phyloP scores from a whole-genome alignment of 2,329 filamentous ascomycete genomes.

The Ophiostoma montium region DNA sequence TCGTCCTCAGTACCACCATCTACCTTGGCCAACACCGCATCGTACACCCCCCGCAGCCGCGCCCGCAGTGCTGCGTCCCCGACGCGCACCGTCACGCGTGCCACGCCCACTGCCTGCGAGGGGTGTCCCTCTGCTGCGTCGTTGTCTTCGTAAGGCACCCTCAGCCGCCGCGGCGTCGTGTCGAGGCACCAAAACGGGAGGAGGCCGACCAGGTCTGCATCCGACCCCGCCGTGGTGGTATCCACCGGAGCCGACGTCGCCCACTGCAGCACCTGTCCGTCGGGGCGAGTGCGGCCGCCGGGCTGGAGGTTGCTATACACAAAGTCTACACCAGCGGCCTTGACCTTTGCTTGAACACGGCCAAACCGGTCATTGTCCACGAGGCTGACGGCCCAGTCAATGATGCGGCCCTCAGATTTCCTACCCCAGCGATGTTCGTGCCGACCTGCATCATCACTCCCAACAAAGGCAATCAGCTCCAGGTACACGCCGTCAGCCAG shows the following conservation, averaged over 20 bases:
- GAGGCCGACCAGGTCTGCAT: conserved; percentile 25
- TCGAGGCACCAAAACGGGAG: conserved; percentile 56
- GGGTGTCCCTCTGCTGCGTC: conserved; percentile 30
- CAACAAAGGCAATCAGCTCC: conserved; percentile 49
- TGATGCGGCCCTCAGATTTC: conserved; percentile 31
- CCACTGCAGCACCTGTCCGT: conserved; percentile 46
- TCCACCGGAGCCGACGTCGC: conserved; percentile 30
- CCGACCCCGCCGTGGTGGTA: conserved; percentile 15
- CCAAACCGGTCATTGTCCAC: conserved; percentile 33
- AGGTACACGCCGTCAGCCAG: conserved; percentile 52
- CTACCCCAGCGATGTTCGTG: conserved; percentile 44
- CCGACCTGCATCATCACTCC: conserved; percentile 25
- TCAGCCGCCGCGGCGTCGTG: conserved; percentile 37
- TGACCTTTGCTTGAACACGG: no score
- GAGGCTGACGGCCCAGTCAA: conserved; percentile 48
- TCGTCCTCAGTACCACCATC: not conserved
- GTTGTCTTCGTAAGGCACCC: conserved; percentile 32
- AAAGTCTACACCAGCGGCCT: no score
- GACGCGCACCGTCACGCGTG: conserved; percentile 26
- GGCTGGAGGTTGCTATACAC: no score
- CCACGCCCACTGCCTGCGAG: conserved; percentile 36
- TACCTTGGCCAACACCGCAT: conserved; percentile 15
- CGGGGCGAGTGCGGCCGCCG: conserved; percentile 39
- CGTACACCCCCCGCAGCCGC: conserved; percentile 18
- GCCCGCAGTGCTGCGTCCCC: conserved; percentile 12